Percentiles rank a stretch among this genome's conserved stretches.
Evolutionary conservation across 1,284 basidiomycete genomes (phyloP).

Genomic region (Austropuccinia psidii): DNA sequence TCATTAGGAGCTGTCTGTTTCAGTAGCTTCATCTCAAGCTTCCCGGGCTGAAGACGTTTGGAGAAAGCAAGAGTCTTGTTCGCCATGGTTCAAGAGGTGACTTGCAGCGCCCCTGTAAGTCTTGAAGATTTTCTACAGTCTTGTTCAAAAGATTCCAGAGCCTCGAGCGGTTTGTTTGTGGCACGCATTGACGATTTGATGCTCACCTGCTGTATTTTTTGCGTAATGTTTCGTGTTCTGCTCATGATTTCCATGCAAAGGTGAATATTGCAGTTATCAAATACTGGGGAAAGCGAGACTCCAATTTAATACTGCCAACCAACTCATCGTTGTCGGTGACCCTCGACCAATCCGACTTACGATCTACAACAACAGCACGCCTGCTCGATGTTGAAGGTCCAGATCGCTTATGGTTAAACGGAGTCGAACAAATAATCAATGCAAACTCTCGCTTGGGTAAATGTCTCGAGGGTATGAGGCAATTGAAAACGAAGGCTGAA

Average conservation of each 20-base stretch:
- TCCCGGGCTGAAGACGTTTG: no score
- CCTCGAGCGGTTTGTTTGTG: no score
- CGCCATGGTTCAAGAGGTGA: conserved; percentile 39
- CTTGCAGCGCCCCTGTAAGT: conserved; percentile 42
- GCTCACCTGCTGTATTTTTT: no score
- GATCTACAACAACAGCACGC: conserved; percentile 85
- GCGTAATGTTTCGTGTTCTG: no score
- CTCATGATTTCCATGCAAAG: conserved; percentile 29
- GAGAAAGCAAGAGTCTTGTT: no score
- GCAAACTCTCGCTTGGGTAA: conserved; percentile 67
- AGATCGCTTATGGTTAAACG: conserved; percentile 91
- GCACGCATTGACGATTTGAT: no score
- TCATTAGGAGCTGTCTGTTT: no score
- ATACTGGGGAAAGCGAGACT: conserved; percentile 93
- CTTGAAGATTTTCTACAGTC: no score
- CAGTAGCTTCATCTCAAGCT: no score
- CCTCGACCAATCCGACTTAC: conserved; percentile 88
- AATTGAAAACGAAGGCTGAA: conserved; percentile 67
- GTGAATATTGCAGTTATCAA: conserved; percentile 44
- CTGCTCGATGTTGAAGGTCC: conserved; percentile 66
- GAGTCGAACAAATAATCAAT: conserved; percentile 80
- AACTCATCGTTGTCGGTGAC: conserved; percentile 97
- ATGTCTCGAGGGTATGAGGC: conserved; percentile 82
- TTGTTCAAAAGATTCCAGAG: no score
- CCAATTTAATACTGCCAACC: conserved; percentile 87